Base-by-base conservation (phyloP, 2,329 filamentous ascomycete species). In the Stachybotrys chartarum region DNA sequence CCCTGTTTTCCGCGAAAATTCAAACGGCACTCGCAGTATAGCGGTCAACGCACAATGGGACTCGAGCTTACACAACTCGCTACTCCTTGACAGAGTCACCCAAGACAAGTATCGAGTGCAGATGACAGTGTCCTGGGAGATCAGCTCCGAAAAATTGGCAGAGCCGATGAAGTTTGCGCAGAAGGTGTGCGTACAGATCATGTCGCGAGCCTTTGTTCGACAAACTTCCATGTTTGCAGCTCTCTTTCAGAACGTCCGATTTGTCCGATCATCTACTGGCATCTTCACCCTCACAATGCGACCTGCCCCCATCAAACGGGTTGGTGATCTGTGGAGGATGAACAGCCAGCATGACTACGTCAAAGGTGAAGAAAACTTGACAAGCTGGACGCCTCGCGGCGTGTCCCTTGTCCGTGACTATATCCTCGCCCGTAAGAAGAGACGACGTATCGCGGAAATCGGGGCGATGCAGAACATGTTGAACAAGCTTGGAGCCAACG, bases 41-140 rank as follows among this genome's bases (percentile, higher is more conserved):
- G 92, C 87, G 1, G 79, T 97, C 48, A 81, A 88, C n/a, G 91
- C 89, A 0, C 92, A 97, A 66, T 99, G 94, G 94, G 94, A 99
- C 68, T 97, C 93, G 0, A 96, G 91, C 65, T 79, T 94, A 61
- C 94, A 99, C 70, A 86, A 85, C 59, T 97, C 94, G 6, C 77
- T 96, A n/a, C 79, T 97, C 14, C 83, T 99, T n/a, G 92, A 99
- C 71, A 86, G 93, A 30, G 87, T 90, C 1, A 97, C 94, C 1
- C 84, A 90, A n/a, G 92, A 97, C 57, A 94, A 91, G 68, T 92
- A 94, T 70, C 87, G 88, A 48, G 89, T 99, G 18, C 92, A 96
- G 70, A 86, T 97, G 72, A 86, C 88, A 0, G 76, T 97, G 11
- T 82, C 84, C 16, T 97, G 93, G 90, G 89, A 96, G 63, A 84